A percentile compares a stretch with the other conserved stretches of the same genome.
Conservation (phyloP, 73 alveolate species). For the Tetrahymena thermophila region DNA sequence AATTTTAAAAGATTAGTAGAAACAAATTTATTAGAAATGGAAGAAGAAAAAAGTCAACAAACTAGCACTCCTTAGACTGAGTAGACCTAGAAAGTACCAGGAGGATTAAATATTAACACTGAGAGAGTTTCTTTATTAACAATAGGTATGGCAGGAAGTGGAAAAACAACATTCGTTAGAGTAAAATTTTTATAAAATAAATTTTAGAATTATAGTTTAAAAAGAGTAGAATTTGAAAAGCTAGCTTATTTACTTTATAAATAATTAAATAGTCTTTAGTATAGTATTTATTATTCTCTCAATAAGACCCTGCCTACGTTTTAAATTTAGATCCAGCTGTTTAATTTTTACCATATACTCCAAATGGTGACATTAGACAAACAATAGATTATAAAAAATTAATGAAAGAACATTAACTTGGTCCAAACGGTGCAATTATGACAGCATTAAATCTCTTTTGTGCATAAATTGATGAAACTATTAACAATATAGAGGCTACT, state of each 20-base stretch:
- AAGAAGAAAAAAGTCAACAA: background rate
- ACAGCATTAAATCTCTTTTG: slow-evolving; percentile 90
- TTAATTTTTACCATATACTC: slow-evolving; percentile 69
- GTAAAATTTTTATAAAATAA: background rate
- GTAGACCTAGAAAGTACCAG: background rate
- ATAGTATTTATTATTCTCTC: slow-evolving; percentile 30
- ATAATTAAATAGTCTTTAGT: background rate
- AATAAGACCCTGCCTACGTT: slow-evolving; percentile 50
- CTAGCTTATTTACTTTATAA: background rate
- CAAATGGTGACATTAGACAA: slow-evolving; percentile 89
- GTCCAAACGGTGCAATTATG: slow-evolving; percentile 97
- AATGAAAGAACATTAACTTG: slow-evolving; percentile 82
- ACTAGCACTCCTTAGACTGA: background rate
- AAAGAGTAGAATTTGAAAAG: background rate
- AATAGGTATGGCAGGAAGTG: slow-evolving; percentile 92
- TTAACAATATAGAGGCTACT: slow-evolving; percentile 25
- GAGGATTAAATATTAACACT: slow-evolving; percentile 7
- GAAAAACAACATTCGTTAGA: slow-evolving; percentile 79
- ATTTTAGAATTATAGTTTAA: background rate
- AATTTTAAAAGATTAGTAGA: background rate
- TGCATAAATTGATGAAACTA: slow-evolving; percentile 72
- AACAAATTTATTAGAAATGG: background rate
- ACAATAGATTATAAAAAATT: slow-evolving; percentile 82
- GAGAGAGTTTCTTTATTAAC: slow-evolving; percentile 26
- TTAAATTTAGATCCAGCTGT: slow-evolving; percentile 96